These are phyloP conservation scores for Groenewaldozyma auringiensis DNA, from an alignment of 1,139 yeast genomes.

Conservation along the genomic window DNA sequence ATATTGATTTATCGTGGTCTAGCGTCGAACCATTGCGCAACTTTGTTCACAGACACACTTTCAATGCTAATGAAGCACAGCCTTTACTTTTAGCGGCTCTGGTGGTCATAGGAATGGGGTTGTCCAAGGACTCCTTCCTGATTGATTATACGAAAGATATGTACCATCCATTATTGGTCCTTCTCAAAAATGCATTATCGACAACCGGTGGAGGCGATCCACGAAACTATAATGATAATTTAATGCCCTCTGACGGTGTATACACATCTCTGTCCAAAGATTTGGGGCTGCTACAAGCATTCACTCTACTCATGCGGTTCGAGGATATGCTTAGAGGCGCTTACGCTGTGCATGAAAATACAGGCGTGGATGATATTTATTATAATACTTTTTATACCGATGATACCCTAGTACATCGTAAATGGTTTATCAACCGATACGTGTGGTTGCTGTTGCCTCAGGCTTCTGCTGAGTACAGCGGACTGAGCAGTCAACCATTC, in stretches of 20 bases:
- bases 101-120: conserved; percentile 35
- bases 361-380: not conserved
- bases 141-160: conserved; percentile 16
- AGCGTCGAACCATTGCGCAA: conserved; percentile 18
- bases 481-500: conserved; percentile 8
- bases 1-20: conserved; percentile 22
- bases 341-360: conserved; percentile 7
- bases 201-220: not conserved
- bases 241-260: conserved; percentile 5
- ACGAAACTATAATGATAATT: not conserved
- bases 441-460: conserved; percentile 16
- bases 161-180: conserved; percentile 12
- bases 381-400: conserved; percentile 6
- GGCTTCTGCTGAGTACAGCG: conserved; percentile 4
- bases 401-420: conserved; percentile 13
- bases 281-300: conserved; percentile 24
- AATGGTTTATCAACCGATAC: conserved; percentile 18
- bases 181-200: conserved; percentile 12
- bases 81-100: conserved; percentile 32
- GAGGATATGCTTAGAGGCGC: conserved; percentile 21
- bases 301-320: conserved; percentile 22
- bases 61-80: conserved; percentile 29
- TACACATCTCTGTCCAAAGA: conserved; percentile 7
- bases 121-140: conserved; percentile 13
- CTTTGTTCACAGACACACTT: conserved; percentile 37